Conservation (phyloP, 371 early-diverging fungal species). For the Mucor sp. region DNA sequence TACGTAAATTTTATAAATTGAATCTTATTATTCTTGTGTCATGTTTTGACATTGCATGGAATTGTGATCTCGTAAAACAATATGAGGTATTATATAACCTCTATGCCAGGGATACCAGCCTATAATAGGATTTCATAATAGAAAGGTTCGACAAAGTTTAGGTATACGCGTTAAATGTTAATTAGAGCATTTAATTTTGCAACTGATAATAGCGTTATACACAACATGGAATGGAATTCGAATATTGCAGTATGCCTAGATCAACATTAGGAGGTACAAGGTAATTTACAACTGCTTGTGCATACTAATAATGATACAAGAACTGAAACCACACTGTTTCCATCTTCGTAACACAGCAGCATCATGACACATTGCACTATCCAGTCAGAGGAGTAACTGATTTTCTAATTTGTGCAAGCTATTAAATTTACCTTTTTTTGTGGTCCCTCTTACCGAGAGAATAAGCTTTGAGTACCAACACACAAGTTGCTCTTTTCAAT, state of each 20-base stretch:
- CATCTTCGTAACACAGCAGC: not conserved
- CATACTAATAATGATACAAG: not conserved
- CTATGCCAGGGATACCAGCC: not conserved
- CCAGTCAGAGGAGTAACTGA: not conserved
- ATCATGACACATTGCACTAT: not conserved
- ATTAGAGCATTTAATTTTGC: not conserved
- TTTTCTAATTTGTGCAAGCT: not conserved
- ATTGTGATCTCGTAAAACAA: too few relatives aligned
- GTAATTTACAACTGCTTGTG: not conserved
- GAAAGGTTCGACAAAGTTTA: not conserved
- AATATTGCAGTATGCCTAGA: not conserved
- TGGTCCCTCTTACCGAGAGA: not conserved
- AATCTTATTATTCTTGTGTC: not conserved
- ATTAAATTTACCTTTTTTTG: not conserved
- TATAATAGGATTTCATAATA: not conserved
- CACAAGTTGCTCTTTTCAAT: not conserved
- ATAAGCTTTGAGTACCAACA: not conserved
- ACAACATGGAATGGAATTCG: not conserved
- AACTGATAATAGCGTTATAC: not conserved
- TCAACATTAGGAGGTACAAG: not conserved
- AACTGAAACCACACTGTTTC: not conserved
- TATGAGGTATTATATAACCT: too few relatives aligned
- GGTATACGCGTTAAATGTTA: not conserved
- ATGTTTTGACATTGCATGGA: not conserved
- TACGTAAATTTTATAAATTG: not conserved